phyloP scores from a whole-genome alignment of 1,139 yeast genomes.

The Magnusiomyces paraingens region DNA sequence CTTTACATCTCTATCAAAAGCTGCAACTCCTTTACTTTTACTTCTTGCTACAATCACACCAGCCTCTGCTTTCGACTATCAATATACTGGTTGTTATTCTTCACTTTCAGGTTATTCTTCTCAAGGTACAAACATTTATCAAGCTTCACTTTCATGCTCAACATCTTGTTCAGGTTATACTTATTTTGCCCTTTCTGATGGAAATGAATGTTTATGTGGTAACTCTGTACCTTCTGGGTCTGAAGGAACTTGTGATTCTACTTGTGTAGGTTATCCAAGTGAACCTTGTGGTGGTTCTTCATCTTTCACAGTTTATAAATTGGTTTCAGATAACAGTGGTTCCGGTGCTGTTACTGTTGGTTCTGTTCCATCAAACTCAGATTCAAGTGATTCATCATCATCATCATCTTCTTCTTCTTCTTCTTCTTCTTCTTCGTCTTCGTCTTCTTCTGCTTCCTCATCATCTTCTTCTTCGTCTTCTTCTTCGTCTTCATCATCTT shows the following conservation, averaged over 20 bases:
- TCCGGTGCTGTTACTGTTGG: slow-evolving; percentile 14
- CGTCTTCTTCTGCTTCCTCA: slow-evolving; percentile 14
- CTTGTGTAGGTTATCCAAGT: slow-evolving; percentile 33
- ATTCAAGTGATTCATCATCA: slow-evolving; percentile 10
- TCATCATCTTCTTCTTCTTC: slow-evolving; percentile 11
- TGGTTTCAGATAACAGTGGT: slow-evolving; percentile 12
- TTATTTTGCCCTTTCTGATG: slow-evolving; percentile 51
- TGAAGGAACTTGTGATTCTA: slow-evolving; percentile 37
- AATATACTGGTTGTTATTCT: slow-evolving; percentile 1
- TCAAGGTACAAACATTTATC: slow-evolving; percentile 4
- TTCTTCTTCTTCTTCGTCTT: slow-evolving; percentile 10
- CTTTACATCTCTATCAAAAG: too few species aligned
- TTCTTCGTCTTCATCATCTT: slow-evolving; percentile 8
- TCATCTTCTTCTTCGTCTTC: slow-evolving; percentile 11
- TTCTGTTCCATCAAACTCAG: slow-evolving; percentile 6
- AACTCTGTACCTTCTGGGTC: slow-evolving; percentile 41
- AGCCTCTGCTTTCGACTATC: neutral
- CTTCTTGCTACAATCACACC: too few species aligned
- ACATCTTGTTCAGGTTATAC: slow-evolving; percentile 11
- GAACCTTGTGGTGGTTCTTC: slow-evolving; percentile 16
- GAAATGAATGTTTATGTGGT: slow-evolving; percentile 63
- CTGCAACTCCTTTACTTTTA: too few species aligned
- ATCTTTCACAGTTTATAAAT: slow-evolving; percentile 19
- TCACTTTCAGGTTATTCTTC: neutral
- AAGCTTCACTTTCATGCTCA: slow-evolving; percentile 11